Evolutionary conservation across 2,329 filamentous ascomycete species (phyloP), one percentile per base, ranked within the genome.

Genomic region (Ramularia endophylla): DNA sequence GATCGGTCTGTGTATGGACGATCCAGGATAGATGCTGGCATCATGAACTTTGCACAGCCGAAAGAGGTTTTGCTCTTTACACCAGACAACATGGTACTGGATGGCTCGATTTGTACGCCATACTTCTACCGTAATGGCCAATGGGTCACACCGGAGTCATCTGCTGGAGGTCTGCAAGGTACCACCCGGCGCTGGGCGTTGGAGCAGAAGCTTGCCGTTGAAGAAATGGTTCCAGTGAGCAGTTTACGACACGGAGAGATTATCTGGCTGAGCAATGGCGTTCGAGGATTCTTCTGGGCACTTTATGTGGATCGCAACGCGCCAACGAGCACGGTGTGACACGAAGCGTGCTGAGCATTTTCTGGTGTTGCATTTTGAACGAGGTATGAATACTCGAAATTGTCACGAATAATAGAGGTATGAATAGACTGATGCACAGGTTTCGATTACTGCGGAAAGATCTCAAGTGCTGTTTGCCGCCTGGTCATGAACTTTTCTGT

Each of bases 241-340:
- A 80, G 80, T 5, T 62, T 95, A 9, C 59, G 71, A 3, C 72
- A 86, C 49, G 85, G 82, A 1, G 89, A 95, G 62, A 73, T 81
- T 39, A 84, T 89, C 47, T 94, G 87, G 85, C 67, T 95, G 39
- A 95, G 88, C 62, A 95, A 90, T 62, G 88, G 85, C 0, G 83
- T 90, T 1, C 76, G 84, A 50, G 90, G 90, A 0, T 95, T 94
- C 50, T 63, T 58, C 39, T 49, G 48, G 11, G 58, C 55, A 7
- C 46, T 45, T 13, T 54, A 57, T 25, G 36, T 41, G 27, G 27
- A n/a, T 36, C 35, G 38, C 11, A 25, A 36, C 17, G 22, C 22
- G 29, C 8, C 29, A n/a, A n/a, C 6, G 22, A 6, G 22, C 22
- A 11, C 22, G 11, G 22, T 11, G 11, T 25, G 22, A 25, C 6